Evolutionary conservation across 371 early-diverging fungal genomes (phyloP), one percentile per base, ranked within the genome.

Genomic region (Mucor piriformis): DNA sequence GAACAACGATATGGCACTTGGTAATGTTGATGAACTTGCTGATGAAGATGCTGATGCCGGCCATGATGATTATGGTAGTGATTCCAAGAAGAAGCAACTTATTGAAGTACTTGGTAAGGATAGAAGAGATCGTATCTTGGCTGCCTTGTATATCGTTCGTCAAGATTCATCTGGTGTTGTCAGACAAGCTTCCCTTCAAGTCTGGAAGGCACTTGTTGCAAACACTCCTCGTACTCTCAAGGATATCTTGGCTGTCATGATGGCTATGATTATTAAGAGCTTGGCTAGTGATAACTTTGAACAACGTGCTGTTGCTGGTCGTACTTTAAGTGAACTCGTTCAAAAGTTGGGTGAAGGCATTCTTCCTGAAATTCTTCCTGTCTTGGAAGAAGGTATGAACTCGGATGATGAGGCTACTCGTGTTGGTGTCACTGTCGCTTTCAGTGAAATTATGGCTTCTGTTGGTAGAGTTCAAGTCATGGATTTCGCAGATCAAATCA

Each of bases 161-260:
- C 85, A 83, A 61, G 95, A 94, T 64, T 66, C 73, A 27, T 84
- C 87, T 61, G 92, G 90, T 43, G 78, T 91, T 64, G 98, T 98
- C 55, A 90, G 98, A 50, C 95, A 95, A 69, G 83, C 93, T 42
- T 78, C 95, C 38, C 76, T 95, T 50, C 81, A 85, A 42, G 96
- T 98, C 38, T 98, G 99, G 99, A 97, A 98, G 84, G 78, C 87
- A 46, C 83, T 97, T 63, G 96, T 97, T 8, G 76, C 81, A 67
- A 97, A 98, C 80, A 98, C 98, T 25, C 98, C 99, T 57, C 92
- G 97, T 55, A 95, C 95, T 7, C 81, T 97, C 67, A 94, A 94
- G 83, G 96, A 97, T 69, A 95, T 96, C 60, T 63, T 98, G 70
- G 82, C 92, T 27, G 75, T 84, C 10, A 85, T 97, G 77, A 93